Evolutionary conservation across 495 filamentous ascomycete genomes (phyloP).

Genomic region (Echria macrotheca): DNA sequence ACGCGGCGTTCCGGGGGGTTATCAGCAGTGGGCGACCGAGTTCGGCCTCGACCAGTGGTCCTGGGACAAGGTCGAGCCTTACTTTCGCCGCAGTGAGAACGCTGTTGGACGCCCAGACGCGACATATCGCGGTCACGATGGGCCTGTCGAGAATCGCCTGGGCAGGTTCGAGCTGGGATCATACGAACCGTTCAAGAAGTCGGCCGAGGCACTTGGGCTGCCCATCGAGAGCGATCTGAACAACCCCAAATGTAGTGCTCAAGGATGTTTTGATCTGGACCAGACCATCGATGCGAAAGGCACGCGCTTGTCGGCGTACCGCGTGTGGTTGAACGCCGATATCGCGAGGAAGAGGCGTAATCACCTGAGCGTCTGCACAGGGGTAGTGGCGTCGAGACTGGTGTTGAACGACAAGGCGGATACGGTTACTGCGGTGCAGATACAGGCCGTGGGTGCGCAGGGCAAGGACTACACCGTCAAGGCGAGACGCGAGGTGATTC

Average conservation of each 20-base stretch:
- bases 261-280: conserved; percentile 21
- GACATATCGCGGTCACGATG: conserved; percentile 17
- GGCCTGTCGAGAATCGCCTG: conserved; percentile 15
- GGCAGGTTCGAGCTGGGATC: conserved; percentile 1
- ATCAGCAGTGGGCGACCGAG: conserved; percentile 21
- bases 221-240: conserved; percentile 18
- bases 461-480: conserved; percentile 13
- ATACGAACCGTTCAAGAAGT: conserved; percentile 10
- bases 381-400: conserved; percentile 19
- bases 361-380: conserved; percentile 20
- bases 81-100: conserved; percentile 22
- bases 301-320: conserved; percentile 15
- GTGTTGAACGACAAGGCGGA: conserved; percentile 5
- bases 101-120: conserved; percentile 8
- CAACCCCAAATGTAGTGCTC: conserved; percentile 11
- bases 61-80: conserved; percentile 27
- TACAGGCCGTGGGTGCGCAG: not conserved
- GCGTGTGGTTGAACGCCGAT: conserved; percentile 14
- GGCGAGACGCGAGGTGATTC: conserved; percentile 21
- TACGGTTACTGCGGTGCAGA: conserved; percentile 15
- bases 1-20: conserved; percentile 20
- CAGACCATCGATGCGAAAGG: conserved; percentile 18
- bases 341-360: conserved; percentile 9
- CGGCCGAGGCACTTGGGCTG: conserved; percentile 11
- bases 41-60: conserved; percentile 22